Conservation (phyloP, 768 basidiomycete species). For the Tephrocybe sp. region DNA sequence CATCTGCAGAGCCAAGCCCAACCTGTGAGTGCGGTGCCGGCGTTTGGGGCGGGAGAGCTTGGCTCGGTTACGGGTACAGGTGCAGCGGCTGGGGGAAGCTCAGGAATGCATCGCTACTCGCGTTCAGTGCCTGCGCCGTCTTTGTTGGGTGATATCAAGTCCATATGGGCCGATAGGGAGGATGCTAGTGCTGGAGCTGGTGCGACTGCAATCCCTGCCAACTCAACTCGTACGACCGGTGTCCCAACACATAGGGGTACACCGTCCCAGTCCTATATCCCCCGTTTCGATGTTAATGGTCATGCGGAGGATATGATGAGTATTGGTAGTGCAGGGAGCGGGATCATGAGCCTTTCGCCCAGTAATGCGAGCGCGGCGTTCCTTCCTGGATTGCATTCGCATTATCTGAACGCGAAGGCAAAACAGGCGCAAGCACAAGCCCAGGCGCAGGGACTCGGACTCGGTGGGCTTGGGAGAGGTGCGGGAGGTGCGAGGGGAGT, state of each 20-base stretch:
- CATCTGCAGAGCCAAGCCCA: background rate
- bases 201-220: too few species aligned
- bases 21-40: slow-evolving; percentile 17
- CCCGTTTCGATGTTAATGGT: slow-evolving; percentile 26
- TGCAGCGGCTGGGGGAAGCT: slow-evolving; percentile 17
- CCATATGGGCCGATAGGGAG: slow-evolving; percentile 72
- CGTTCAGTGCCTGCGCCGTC: slow-evolving; percentile 80
- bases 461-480: slow-evolving; percentile 27
- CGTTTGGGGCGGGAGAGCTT: slow-evolving; percentile 13
- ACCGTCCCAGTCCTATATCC: slow-evolving; percentile 54
- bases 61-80: background rate
- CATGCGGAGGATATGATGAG: slow-evolving; percentile 32
- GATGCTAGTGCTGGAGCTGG: slow-evolving; percentile 7
- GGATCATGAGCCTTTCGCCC: slow-evolving; percentile 47
- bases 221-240: too few species aligned
- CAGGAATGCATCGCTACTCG: slow-evolving; percentile 74
- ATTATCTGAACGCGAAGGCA: slow-evolving; percentile 55
- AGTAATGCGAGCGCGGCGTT: slow-evolving; percentile 85
- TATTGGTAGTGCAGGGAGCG: slow-evolving; percentile 28
- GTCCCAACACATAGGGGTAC: slow-evolving; percentile 33
- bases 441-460: slow-evolving; percentile 26
- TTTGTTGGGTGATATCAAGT: slow-evolving; percentile 70
- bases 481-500: slow-evolving; percentile 29
- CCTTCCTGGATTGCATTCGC: slow-evolving; percentile 66
- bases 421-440: slow-evolving; percentile 32